Base-by-base conservation (phyloP, 306 rosid genomes). In the Fagus sylvatica region DNA sequence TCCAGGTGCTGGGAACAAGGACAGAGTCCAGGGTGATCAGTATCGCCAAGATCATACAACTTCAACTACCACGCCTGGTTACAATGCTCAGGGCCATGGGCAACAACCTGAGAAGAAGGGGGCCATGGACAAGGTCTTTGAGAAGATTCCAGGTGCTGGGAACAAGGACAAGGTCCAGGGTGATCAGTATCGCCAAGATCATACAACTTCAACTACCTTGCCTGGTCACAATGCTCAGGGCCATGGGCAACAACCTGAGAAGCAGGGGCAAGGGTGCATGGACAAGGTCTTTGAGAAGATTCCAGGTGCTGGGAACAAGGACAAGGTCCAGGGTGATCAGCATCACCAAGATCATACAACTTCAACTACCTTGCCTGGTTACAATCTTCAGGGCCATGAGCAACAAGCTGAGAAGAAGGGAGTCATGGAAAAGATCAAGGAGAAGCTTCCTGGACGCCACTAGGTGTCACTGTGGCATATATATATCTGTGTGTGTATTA, bases 261-360 rank as follows among this genome's bases (percentile, higher is more conserved):
- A 83, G 74, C 81, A 81, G 46, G 89, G 89, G 6, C n/a, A n/a
- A n/a, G n/a, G n/a, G n/a, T n/a, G 42, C 17, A 77, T 77, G 78
- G 88, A 81, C 53, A 81, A 79, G 80, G 76, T 88, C 80, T 85
- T 79, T 62, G 91, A 85, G 69, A 81, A 85, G 80, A 72, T 88
- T 19, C 86, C 84, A 15, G 82, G 82, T 10, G 2, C 8, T 42
- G 48, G 48, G 11, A 0, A 2, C 48, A 42, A 42, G 48, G n/a
- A n/a, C n/a, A n/a, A n/a, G n/a, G n/a, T n/a, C n/a, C 2, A 42
- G 1, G 46, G 7, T 42, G 46, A 42, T 7, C 13, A 11, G 3
- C 2, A 43, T 13, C 51, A 43, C 12, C 51, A 43, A 43, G 13
- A 3, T 43, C 51, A 46, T 1, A 10, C 13, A 10, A 46, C 51